phyloP scores from a whole-genome alignment of 2,329 filamentous ascomycete genomes.

The Colletotrichum orbiculare region DNA sequence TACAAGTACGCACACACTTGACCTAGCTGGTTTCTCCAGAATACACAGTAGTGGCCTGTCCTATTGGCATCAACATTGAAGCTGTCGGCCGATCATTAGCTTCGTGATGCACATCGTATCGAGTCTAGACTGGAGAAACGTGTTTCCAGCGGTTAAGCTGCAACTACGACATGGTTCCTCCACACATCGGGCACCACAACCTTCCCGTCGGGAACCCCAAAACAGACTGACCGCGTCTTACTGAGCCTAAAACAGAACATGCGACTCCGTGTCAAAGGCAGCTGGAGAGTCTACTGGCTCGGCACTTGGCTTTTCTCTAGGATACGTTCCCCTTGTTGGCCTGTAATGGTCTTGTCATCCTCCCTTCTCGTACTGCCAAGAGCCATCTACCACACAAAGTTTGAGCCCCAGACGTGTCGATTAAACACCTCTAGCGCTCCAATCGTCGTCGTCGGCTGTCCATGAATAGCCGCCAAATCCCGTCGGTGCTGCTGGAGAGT shows the following conservation, averaged over 20 bases:
- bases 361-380: neutral
- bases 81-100: too few species aligned
- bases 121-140: too few species aligned
- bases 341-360: neutral
- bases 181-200: too few species aligned
- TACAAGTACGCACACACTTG: too few species aligned
- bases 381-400: constrained; percentile 3
- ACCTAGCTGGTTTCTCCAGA: too few species aligned
- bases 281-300: neutral
- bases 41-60: too few species aligned
- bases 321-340: neutral
- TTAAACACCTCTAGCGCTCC: constrained; percentile 10
- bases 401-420: constrained; percentile 1
- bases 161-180: too few species aligned
- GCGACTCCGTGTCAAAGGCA: neutral
- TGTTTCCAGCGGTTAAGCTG: too few species aligned
- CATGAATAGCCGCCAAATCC: neutral
- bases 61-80: too few species aligned
- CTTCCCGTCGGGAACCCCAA: too few species aligned
- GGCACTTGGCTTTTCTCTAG: constrained; percentile 8
- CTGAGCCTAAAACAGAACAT: neutral
- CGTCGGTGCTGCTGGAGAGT: neutral
- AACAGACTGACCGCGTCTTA: neutral
- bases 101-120: too few species aligned
- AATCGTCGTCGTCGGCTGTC: constrained; percentile 4